Evolutionary conservation across 495 filamentous ascomycete species (phyloP).

Genomic region (Opeltia flavorubescens): DNA sequence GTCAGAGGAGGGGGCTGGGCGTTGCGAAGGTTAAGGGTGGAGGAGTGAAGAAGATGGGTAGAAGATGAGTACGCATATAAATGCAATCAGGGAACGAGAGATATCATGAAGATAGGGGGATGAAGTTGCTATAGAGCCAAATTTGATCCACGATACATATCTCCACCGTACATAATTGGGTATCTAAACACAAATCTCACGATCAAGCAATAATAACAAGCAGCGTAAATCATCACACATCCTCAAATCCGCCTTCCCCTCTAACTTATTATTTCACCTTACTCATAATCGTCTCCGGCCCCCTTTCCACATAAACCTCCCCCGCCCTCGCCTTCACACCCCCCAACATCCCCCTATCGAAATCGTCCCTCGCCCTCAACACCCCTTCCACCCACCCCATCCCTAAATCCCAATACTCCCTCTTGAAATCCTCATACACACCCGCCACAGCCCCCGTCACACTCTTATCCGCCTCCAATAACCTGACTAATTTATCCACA

Average conservation of each 20-base stretch:
- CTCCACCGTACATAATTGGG: too few relatives aligned
- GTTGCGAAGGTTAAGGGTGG: conserved; percentile 9
- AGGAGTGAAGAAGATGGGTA: neutral
- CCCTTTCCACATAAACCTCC: conserved; percentile 64
- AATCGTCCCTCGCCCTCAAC: conserved; percentile 75
- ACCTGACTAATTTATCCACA: conserved; percentile 59
- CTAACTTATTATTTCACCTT: conserved; percentile 62
- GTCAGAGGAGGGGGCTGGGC: conserved; percentile 10
- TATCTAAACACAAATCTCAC: too few relatives aligned
- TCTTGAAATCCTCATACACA: conserved; percentile 72
- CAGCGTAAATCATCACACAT: too few relatives aligned
- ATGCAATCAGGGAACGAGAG: too few relatives aligned
- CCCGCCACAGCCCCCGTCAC: conserved; percentile 46
- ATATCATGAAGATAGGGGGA: too few relatives aligned
- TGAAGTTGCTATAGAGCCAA: too few relatives aligned
- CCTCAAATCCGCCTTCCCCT: too few relatives aligned
- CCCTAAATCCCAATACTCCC: conserved; percentile 84
- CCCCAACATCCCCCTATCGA: conserved; percentile 79
- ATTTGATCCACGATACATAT: too few relatives aligned
- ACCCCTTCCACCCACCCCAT: conserved; percentile 95
- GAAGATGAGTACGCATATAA: too few relatives aligned
- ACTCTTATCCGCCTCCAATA: conserved; percentile 66
- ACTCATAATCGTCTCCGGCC: conserved; percentile 78
- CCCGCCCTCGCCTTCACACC: conserved; percentile 74
- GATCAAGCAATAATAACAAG: too few relatives aligned